Evolutionary conservation across 2,329 filamentous ascomycete species (phyloP), one percentile per base, ranked within the genome.

Genomic region (Neonectria hederae): DNA sequence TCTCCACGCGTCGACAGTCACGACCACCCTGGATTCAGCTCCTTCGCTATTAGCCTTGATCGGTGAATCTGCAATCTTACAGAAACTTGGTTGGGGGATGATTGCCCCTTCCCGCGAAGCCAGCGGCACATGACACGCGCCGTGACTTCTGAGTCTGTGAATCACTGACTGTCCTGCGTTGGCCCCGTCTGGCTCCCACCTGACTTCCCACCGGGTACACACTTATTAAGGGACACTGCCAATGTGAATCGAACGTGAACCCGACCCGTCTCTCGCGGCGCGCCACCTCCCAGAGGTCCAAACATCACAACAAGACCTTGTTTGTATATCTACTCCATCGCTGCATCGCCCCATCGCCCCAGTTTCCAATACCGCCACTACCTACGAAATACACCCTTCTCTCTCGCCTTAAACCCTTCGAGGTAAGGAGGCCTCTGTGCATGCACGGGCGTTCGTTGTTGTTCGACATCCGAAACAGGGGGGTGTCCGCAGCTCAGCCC

Each of bases 401-500:
- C 40, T 40, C 24, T n/a, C 40, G 40, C 24, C 17, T 9, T 9
- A 13, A 22, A 26, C 22, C 52, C 43, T 14, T 22, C 30, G 28
- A 38, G 14, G 35, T 6, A 54, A 48, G 64, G 55, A 69, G 55
- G 59, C 48, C 53, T 60, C 63, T 54, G 22, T 42, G 38, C 38
- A 35, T 54, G 19, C 21, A 51, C 26, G 43, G 45, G 53, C 35
- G 43, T 17, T 22, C 32, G 19, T 19, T 17, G 19, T 19, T 17
- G 10, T n/a, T 8, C 4, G 53, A 46, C 28, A 49, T 43, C 9
- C 19, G 19, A 46, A 17, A 40, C 40, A 35, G 54, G 54, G 54
- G 19, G 30, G 22, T 38, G 26, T 6, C 48, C n/a, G 43, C 45
- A 58, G 24, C 45, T 42, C 38, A 54, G 26, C 35, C 26, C 55